Conservation (phyloP, 2,329 filamentous ascomycete genomes). For the Graphilbum sp. region DNA sequence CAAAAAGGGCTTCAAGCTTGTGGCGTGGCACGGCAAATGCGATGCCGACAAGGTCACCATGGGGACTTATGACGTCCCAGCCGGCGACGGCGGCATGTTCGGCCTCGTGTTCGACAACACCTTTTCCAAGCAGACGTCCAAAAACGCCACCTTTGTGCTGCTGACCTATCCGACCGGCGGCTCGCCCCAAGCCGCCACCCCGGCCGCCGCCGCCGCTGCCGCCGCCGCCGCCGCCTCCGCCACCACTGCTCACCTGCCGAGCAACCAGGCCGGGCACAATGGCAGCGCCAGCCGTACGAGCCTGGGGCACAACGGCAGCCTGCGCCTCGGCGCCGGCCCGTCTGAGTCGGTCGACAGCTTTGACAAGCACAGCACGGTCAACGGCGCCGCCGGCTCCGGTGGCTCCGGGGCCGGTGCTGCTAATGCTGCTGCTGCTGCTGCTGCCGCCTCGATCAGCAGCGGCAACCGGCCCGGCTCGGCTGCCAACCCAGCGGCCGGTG, state of each 20-base stretch:
- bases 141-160: slow-evolving; percentile 87
- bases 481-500: no score
- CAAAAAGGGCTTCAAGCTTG: slow-evolving; percentile 50
- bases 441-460: neutral
- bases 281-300: slow-evolving; percentile 32
- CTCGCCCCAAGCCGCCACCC: slow-evolving; percentile 57
- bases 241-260: slow-evolving; percentile 55
- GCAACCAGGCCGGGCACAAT: slow-evolving; percentile 26
- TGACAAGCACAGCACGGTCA: slow-evolving; percentile 31
- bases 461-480: neutral
- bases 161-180: slow-evolving; percentile 80
- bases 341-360: slow-evolving; percentile 46
- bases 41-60: slow-evolving; percentile 92
- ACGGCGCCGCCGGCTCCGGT: slow-evolving; percentile 7
- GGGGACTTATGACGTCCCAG: slow-evolving; percentile 66
- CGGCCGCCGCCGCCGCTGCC: no score
- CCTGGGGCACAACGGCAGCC: slow-evolving; percentile 31
- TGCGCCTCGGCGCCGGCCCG: slow-evolving; percentile 16
- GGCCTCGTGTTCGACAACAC: slow-evolving; percentile 97
- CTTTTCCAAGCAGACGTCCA: slow-evolving; percentile 88
- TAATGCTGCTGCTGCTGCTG: no score
- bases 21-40: slow-evolving; percentile 86
- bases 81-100: slow-evolving; percentile 76
- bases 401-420: neutral
- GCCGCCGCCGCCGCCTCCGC: no score